phyloP scores from a whole-genome alignment of 345 rosid species.

The Limnanthes douglasii region DNA sequence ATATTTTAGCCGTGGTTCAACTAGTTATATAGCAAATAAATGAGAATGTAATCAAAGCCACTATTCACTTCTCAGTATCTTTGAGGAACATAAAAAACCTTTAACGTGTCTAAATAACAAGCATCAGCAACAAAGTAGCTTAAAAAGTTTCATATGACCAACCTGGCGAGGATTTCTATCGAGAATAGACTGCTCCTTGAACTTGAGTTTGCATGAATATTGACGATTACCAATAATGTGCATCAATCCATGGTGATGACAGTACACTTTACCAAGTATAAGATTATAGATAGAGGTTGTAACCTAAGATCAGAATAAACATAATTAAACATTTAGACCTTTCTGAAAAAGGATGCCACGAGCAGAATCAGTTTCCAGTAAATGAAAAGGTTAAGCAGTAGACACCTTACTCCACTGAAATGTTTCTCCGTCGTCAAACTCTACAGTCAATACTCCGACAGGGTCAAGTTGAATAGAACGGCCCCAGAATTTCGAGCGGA shows the following conservation, averaged over 20 bases:
- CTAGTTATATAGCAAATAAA: too few species aligned
- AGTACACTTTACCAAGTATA: constrained; percentile 76
- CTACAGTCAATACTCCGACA: constrained; percentile 63
- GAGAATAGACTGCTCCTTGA: constrained; percentile 83
- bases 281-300: constrained; percentile 87
- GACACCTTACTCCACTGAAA: constrained; percentile 96
- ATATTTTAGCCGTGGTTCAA: too few species aligned
- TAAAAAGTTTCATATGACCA: constrained; percentile 1
- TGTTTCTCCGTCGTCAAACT: constrained; percentile 94
- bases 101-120: too few species aligned
- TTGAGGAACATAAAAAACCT: too few species aligned
- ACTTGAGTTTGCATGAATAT: constrained; percentile 80
- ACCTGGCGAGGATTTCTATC: constrained; percentile 96
- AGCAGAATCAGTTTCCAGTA: constrained; percentile 1
- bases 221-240: constrained; percentile 63
- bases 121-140: neutral
- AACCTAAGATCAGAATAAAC: constrained; percentile 32
- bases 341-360: constrained; percentile 7
- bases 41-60: too few species aligned
- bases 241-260: constrained; percentile 94
- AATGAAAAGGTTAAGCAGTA: too few species aligned
- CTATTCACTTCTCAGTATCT: too few species aligned
- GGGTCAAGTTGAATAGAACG: constrained; percentile 98
- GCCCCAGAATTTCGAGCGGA: constrained; percentile 94
- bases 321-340: constrained; percentile 4